Conservation (phyloP, 2,329 filamentous ascomycete species). For the Drechslera avenae region DNA sequence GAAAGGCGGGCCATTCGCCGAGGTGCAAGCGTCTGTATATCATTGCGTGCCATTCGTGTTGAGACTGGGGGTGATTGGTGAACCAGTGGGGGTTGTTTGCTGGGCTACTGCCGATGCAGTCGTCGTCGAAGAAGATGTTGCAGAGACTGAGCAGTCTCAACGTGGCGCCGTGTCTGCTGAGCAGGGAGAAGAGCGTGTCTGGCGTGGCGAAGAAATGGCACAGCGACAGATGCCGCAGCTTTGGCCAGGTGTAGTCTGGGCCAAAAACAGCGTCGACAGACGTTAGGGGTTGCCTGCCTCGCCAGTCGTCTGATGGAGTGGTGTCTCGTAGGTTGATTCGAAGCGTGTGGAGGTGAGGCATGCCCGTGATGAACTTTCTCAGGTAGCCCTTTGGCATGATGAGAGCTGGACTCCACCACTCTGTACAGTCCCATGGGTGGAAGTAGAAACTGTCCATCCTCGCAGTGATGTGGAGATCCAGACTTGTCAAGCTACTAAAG, state of each 20-base stretch:
- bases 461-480: constrained; percentile 1
- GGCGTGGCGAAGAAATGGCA: constrained; percentile 8
- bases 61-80: neutral
- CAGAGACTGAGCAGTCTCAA: constrained; percentile 17
- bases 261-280: neutral
- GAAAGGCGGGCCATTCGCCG: neutral
- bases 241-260: constrained; percentile 1
- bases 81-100: neutral
- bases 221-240: constrained; percentile 15
- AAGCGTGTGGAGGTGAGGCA: constrained; percentile 10
- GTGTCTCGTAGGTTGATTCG: constrained; percentile 1
- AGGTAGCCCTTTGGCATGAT: neutral
- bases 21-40: neutral
- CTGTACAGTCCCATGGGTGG: neutral
- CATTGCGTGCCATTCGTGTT: neutral
- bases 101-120: neutral
- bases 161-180: constrained; percentile 12
- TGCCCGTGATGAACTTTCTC: neutral
- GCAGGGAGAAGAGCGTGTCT: constrained; percentile 4
- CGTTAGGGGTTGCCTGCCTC: neutral
- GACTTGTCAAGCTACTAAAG: constrained; percentile 1
- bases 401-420: too few relatives aligned
- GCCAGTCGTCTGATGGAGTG: accelerated
- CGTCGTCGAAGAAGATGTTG: neutral
- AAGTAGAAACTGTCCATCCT: neutral